These are phyloP conservation scores for Lasiodiplodia gonubiensis DNA, from an alignment of 2,329 filamentous ascomycete genomes.

Conservation along the genomic window DNA sequence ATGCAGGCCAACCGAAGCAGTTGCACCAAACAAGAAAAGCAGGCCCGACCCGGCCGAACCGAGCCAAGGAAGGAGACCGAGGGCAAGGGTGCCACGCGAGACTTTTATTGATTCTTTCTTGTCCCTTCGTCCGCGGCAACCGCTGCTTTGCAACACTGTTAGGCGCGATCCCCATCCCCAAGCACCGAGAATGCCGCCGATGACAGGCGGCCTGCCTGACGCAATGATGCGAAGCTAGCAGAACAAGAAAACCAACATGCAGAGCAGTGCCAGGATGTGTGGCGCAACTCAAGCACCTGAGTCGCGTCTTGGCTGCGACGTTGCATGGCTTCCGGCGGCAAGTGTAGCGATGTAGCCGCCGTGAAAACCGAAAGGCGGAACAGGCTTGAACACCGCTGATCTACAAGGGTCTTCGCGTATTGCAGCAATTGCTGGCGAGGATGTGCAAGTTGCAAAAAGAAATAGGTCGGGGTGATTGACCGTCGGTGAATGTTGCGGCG, in stretches of 20 bases:
- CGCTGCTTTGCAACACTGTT: neutral
- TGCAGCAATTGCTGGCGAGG: slow-evolving; percentile 1
- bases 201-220: slow-evolving; percentile 9
- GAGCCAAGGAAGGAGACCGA: slow-evolving; percentile 1
- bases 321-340: neutral
- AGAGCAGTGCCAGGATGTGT: neutral
- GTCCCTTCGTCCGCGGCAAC: slow-evolving; percentile 3
- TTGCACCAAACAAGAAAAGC: slow-evolving; percentile 9
- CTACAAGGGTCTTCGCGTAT: slow-evolving; percentile 17
- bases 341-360: slow-evolving; percentile 19
- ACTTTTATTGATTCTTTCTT: neutral
- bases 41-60: slow-evolving; percentile 24
- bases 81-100: slow-evolving; percentile 18
- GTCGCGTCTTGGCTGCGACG: neutral
- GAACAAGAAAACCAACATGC: neutral
- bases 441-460: neutral
- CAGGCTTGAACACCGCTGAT: slow-evolving; percentile 14
- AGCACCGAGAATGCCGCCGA: neutral
- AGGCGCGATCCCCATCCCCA: neutral
- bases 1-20: neutral
- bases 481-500: slow-evolving; percentile 9
- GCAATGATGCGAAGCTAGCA: slow-evolving; percentile 6
- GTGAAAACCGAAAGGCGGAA: neutral
- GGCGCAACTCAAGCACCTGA: neutral
- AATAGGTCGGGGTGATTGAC: neutral